phyloP scores from a whole-genome alignment of 768 basidiomycete species.

The Leccinum imitatum region DNA sequence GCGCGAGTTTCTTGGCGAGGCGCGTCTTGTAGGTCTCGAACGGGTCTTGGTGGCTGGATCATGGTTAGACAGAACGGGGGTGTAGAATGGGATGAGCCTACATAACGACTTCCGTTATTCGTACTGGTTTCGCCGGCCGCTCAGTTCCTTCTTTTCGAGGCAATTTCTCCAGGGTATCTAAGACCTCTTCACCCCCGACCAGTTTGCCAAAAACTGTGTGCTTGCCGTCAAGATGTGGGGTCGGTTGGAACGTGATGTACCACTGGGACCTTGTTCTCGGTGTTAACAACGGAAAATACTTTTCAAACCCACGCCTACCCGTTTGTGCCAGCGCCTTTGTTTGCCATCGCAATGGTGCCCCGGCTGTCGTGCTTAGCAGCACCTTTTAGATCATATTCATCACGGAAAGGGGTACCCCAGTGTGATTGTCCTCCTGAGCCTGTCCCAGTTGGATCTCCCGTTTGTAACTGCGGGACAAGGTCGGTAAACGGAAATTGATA shows the following conservation, averaged over 20 bases:
- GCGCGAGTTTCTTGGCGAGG: constrained; percentile 72
- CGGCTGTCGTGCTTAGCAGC: constrained; percentile 86
- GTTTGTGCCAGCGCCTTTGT: constrained; percentile 89
- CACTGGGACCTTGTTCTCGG: constrained; percentile 74
- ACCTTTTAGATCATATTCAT: constrained; percentile 86
- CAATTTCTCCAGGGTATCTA: constrained; percentile 79
- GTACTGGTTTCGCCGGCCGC: constrained; percentile 80
- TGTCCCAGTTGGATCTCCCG: constrained; percentile 96
- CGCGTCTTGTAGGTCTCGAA: constrained; percentile 91
- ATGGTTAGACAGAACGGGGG: constrained; percentile 3
- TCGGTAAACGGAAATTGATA: not conserved
- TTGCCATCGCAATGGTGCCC: constrained; percentile 92
- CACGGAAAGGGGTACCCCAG: constrained; percentile 96
- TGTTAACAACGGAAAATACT: not conserved
- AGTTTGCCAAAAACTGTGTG: constrained; percentile 97
- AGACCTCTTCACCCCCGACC: constrained; percentile 91
- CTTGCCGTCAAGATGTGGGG: constrained; percentile 87
- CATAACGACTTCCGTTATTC: constrained; percentile 87
- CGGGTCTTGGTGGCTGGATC: constrained; percentile 82
- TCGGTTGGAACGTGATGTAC: constrained; percentile 83
- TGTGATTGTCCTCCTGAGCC: constrained; percentile 89
- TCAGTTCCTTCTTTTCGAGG: constrained; percentile 84
- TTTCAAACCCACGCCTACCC: constrained; percentile 43
- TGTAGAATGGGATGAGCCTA: constrained; percentile 38
- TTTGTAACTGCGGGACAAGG: constrained; percentile 71